Conservation (phyloP, 352 stramenopile genomes). For the Phytophthora kernoviae region DNA sequence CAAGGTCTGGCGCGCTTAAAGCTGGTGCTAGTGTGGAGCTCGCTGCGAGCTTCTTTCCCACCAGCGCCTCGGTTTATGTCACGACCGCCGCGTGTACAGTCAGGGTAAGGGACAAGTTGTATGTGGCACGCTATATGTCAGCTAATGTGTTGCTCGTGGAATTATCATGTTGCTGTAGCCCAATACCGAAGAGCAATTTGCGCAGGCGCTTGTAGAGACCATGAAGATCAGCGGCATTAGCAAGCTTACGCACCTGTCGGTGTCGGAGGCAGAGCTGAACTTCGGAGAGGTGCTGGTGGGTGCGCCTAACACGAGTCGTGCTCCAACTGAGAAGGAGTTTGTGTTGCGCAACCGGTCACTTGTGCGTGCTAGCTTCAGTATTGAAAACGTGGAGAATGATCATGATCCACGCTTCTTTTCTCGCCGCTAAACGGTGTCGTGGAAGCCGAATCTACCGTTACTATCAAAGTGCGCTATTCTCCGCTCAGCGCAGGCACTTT, state of each 20-base stretch:
- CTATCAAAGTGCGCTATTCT: constrained; percentile 80
- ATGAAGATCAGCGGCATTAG: constrained; percentile 91
- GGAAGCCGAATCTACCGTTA: constrained; percentile 64
- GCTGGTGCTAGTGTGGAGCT: constrained; percentile 74
- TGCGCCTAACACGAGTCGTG: constrained; percentile 39
- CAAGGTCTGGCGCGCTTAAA: constrained; percentile 60
- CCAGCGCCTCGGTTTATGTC: constrained; percentile 85
- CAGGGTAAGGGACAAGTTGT: constrained; percentile 46
- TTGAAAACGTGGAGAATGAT: constrained; percentile 82
- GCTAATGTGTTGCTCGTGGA: too few species aligned
- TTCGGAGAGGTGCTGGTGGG: constrained; percentile 88
- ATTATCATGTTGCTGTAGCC: constrained; percentile 23
- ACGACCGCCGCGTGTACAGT: constrained; percentile 68
- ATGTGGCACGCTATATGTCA: too few species aligned
- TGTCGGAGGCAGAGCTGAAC: constrained; percentile 79
- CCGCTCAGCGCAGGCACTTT: constrained; percentile 86
- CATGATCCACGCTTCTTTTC: constrained; percentile 89
- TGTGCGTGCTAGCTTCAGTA: constrained; percentile 84
- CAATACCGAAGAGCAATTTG: constrained; percentile 27
- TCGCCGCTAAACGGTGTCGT: constrained; percentile 72
- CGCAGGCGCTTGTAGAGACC: constrained; percentile 36
- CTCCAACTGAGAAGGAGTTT: constrained; percentile 79
- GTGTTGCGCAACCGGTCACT: constrained; percentile 91
- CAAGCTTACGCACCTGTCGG: constrained; percentile 90
- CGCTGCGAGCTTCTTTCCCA: constrained; percentile 72